Percentiles rank a stretch among this genome's conserved stretches.
Conservation (phyloP, 495 filamentous ascomycete species). For the Cairneyella variabilis region DNA sequence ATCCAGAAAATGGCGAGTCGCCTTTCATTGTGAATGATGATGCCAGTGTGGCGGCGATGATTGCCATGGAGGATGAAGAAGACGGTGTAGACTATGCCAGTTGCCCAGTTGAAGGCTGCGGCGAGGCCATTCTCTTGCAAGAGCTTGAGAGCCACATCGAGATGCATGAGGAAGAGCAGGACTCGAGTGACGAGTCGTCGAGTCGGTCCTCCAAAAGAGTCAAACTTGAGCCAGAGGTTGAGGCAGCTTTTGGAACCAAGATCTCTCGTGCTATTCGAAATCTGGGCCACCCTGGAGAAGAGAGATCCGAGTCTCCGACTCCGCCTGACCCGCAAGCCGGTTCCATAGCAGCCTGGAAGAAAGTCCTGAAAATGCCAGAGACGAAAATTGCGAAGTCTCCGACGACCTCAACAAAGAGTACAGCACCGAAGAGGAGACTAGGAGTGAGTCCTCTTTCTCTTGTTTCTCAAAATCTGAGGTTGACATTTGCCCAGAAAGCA, state of each 20-base stretch:
- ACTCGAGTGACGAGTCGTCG: slow-evolving; percentile 42
- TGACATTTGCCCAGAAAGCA: slow-evolving; percentile 36
- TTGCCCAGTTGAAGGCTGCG: slow-evolving; percentile 70
- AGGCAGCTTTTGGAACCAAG: slow-evolving; percentile 19
- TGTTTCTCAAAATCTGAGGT: slow-evolving; percentile 21
- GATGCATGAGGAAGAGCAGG: slow-evolving; percentile 61
- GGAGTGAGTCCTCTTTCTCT: slow-evolving; percentile 18
- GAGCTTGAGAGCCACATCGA: slow-evolving; percentile 72
- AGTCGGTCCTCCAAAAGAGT: slow-evolving; percentile 15
- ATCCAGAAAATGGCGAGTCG: slow-evolving; percentile 24
- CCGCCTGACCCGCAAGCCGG: slow-evolving; percentile 10
- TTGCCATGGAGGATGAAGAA: slow-evolving; percentile 21
- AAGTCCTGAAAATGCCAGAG: slow-evolving; percentile 26
- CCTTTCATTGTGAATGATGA: slow-evolving; percentile 26
- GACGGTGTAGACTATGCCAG: slow-evolving; percentile 53
- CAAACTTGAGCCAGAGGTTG: slow-evolving; percentile 9
- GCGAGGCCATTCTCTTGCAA: slow-evolving; percentile 55
- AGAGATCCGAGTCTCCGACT: neutral
- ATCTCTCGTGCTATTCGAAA: slow-evolving; percentile 24
- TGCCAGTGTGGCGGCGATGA: slow-evolving; percentile 10
- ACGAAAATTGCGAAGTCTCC: slow-evolving; percentile 5
- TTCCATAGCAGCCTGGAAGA: slow-evolving; percentile 21
- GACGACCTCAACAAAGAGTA: slow-evolving; percentile 10
- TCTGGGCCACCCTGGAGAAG: slow-evolving; percentile 7
- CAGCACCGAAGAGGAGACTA: slow-evolving; percentile 1